Evolutionary conservation across 345 rosid species (phyloP), one percentile per base, ranked within the genome.

Genomic region (Arabidopsis suecica): DNA sequence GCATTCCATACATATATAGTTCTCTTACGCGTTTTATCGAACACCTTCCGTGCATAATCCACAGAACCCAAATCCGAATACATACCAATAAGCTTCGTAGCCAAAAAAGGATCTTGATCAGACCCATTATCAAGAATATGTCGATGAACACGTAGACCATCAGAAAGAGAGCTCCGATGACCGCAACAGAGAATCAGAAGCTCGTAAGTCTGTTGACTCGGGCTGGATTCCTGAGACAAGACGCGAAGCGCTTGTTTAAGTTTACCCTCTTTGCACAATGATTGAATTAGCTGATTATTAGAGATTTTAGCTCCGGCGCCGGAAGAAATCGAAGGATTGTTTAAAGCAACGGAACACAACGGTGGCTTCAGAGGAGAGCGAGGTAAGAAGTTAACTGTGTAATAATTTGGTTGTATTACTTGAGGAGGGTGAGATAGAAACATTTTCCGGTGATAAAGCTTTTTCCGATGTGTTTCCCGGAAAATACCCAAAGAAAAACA

Each of bases 21-120:
- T 85, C 96, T 87, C 4, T 62, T 78, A 56, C 72, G 91, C 78
- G 82, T 88, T 91, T 83, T 81, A 81, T 91, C 96, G 73, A 91
- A 94, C 93, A 94, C 89, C 67, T 84, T 73, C 71, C 93, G 96
- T 16, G 88, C 97, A 47, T 81, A 66, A 41, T 83, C 86, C 9
- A 88, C 63, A 0, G 85, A 82, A 11, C 84, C 90, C 49, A 94
- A 69, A 55, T 75, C 77, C 0, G 93, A 80, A 18, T 91, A 94
- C 85, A 84, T 83, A 23, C 79, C 82, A 1, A 94, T 94, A 48
- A 94, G 96, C 75, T 94, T 94, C 38, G 98, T 94, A 7, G 88
- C 97, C 91, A 94, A 78, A 83, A 91, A 94, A 9, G 97, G 93
- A 42, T 94, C 98, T 77, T 89, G 91, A 72, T 82, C 98, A 28